Evolutionary conservation across 768 basidiomycete species (phyloP), one percentile per base, ranked within the genome.

Genomic region (Suillus paluster): DNA sequence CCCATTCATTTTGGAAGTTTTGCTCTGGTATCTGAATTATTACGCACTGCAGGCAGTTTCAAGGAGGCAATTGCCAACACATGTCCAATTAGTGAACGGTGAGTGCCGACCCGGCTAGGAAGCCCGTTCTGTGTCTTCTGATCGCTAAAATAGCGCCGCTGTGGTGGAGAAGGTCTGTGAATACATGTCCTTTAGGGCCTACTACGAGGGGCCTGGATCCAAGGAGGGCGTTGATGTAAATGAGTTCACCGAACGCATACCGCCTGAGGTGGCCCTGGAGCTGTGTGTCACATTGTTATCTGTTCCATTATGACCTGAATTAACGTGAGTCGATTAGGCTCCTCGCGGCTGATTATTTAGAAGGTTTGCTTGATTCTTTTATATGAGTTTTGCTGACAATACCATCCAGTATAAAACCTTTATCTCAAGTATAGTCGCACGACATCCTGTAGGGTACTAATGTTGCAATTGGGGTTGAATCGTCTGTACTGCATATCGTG

Each of bases 91-190:
- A 81, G 83, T 59, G 89, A 95, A 72, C 82, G 93, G 93, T 91
- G 67, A 45, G 83, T 64, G 1, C 48, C 30, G 7, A 25, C 41
- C 27, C 15, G 41, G 19, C 34, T 21, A 54, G 55, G 21, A 45
- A 19, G 44, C 21, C 38, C 30, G 57, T 12, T 25, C 42, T 33
- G 42, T 33, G 42, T 60, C 53, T n/a, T 63, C 33, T 55, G 12
- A 19, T 11, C 5, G 33, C 27, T 25, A 21, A 36, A 34, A 1
- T 64, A 87, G 87, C 34, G 87, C 81, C 10, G 83, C 90, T 27
- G 88, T 97, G 39, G 85, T 93, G 2, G 92, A 95, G 76, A 95
- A 94, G 71, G 80, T 97, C 57, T 82, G 94, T 45, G 95, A 98
- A 74, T 97, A 94, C 71, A 91, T 97, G 78, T 79, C 85, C 36